Conservation (phyloP, 2,329 filamentous ascomycete genomes). For the Pseudocercospora macadamiae region DNA sequence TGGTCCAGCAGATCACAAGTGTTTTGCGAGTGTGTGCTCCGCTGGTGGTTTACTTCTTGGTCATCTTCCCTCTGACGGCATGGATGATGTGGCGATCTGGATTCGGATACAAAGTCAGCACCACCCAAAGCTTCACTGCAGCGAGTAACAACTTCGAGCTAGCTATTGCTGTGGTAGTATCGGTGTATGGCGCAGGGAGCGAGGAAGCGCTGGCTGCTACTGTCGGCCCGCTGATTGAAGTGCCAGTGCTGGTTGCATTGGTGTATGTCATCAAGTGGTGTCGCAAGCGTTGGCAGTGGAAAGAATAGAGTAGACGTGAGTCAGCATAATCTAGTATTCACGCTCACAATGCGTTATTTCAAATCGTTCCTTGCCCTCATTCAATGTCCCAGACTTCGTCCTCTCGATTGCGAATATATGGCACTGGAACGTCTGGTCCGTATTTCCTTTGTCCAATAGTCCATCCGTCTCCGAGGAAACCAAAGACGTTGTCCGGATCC, state of each 20-base stretch:
- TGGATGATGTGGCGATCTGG: slow-evolving; percentile 65
- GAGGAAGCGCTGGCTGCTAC: slow-evolving; percentile 81
- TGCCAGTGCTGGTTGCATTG: slow-evolving; percentile 75
- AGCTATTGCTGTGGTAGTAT: slow-evolving; percentile 84
- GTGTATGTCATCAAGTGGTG: slow-evolving; percentile 73
- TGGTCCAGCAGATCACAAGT: slow-evolving; percentile 80
- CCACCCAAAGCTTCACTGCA: slow-evolving; percentile 84
- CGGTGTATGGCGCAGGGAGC: slow-evolving; percentile 75
- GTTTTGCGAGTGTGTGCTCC: slow-evolving; percentile 81
- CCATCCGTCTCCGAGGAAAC: slow-evolving; percentile 54
- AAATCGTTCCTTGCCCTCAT: not conserved
- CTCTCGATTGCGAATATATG: slow-evolving; percentile 24
- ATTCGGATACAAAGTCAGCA: slow-evolving; percentile 70
- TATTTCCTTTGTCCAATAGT: slow-evolving; percentile 35
- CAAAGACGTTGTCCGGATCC: slow-evolving; percentile 45
- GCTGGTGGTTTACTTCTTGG: slow-evolving; percentile 74
- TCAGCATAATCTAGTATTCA: not conserved
- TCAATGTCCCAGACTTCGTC: slow-evolving; percentile 25
- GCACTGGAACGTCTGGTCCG: slow-evolving; percentile 24
- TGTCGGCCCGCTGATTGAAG: slow-evolving; percentile 83
- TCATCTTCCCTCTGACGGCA: slow-evolving; percentile 72
- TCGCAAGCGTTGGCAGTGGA: slow-evolving; percentile 59
- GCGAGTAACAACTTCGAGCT: slow-evolving; percentile 94
- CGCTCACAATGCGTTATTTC: no score
- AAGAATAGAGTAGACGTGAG: slow-evolving; percentile 27